Evolutionary conservation across 2,329 filamentous ascomycete genomes (phyloP), one percentile per base, ranked within the genome.

Genomic region (Nemania abortiva): DNA sequence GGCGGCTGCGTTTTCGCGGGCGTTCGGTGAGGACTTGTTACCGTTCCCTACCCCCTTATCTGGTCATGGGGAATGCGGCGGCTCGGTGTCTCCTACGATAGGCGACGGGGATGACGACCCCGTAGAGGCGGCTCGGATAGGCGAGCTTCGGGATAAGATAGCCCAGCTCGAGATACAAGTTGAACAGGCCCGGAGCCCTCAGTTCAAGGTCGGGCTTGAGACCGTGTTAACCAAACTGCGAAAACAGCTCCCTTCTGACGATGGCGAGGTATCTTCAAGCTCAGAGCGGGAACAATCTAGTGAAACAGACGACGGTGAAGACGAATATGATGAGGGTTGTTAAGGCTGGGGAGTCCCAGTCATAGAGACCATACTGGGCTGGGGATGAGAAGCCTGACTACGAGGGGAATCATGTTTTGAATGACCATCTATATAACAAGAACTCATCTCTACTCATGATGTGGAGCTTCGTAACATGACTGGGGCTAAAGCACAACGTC

Each of bases 1-100:
- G 81, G 86, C 88, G 0, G 78, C 79, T 13, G 82, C 84, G 0
- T 91, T 91, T 72, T 81, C 81, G 9, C 72, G 73, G 4, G 83
- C 80, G 0, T 89, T 88, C 75, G 85, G 83, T 0, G 76, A 81
- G 31, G 78, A 77, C 0, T 61, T 84, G 0, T n/a, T 72, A 6
- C 45, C 45, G 18, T 72, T 76, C 7, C 75, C 79, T 27, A 78
- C 82, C 24, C 34, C 39, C 6, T 4, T 20, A 29, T 72, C 76
- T 4, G 74, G 74, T 9, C 65, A 63, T 11, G 64, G 42, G 13
- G 58, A 62, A 2, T 10, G 11, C 53, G 50, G 11, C 53, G 50
- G 22, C 15, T 60, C 54, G 10, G 18, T 11, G 10, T 67, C 63
- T 13, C 59, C 63, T 22, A 10, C 73, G n/a, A 69, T 63, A 0